Conservation (phyloP, 495 filamentous ascomycete genomes). For the Geoglossum glabrum region DNA sequence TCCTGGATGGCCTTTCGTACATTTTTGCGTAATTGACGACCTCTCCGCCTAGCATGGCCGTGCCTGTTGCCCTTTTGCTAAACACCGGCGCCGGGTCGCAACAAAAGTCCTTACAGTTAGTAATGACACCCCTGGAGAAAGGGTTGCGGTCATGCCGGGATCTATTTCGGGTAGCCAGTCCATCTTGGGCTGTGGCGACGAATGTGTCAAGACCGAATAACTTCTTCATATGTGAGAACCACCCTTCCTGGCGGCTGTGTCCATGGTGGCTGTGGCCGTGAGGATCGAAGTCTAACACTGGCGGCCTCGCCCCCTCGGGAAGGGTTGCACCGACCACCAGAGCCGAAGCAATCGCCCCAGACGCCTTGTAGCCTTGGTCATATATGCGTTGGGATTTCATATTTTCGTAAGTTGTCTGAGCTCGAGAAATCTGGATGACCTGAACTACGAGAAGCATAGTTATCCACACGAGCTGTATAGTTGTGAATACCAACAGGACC, state of each 20-base stretch:
- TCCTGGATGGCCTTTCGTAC: constrained; percentile 63
- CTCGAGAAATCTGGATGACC: constrained; percentile 71
- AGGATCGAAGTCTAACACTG: no score
- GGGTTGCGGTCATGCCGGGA: constrained; percentile 46
- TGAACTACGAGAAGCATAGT: constrained; percentile 90
- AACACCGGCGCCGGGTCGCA: constrained; percentile 73
- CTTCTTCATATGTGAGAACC: constrained; percentile 57
- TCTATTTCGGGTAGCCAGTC: constrained; percentile 29
- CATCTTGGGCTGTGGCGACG: constrained; percentile 56
- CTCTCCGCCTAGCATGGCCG: constrained; percentile 57
- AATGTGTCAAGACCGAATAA: constrained; percentile 84
- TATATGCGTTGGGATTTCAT: constrained; percentile 47
- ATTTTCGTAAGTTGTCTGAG: constrained; percentile 88
- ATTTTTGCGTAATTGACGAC: constrained; percentile 68
- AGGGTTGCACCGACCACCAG: constrained; percentile 53
- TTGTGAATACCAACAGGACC: constrained; percentile 53
- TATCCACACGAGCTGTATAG: constrained; percentile 77
- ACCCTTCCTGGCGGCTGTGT: constrained; percentile 28
- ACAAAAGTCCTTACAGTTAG: constrained; percentile 94
- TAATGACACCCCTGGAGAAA: constrained; percentile 58
- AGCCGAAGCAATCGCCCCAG: constrained; percentile 53
- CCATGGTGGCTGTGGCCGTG: constrained; percentile 20
- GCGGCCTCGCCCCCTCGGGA: constrained; percentile 49
- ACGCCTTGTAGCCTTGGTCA: constrained; percentile 26
- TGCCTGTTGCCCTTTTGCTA: constrained; percentile 48